Evolutionary conservation across 169 alveolate species (phyloP).

Genomic region (Plasmodium vinckei): DNA sequence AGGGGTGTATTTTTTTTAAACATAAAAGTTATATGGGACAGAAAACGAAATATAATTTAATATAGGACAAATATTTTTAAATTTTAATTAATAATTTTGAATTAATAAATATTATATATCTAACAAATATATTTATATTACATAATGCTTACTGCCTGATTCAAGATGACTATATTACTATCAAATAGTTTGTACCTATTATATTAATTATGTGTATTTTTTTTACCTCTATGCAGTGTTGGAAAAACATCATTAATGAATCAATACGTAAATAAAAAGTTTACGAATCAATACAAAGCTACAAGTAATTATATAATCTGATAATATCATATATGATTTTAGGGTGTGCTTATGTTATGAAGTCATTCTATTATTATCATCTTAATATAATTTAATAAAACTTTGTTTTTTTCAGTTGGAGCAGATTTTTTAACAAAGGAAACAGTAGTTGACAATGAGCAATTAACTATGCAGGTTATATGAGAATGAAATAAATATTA

Average conservation of each 20-base stretch:
- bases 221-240: slow-evolving; percentile 88
- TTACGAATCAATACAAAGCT: slow-evolving; percentile 97
- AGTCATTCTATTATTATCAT: background rate
- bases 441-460: slow-evolving; percentile 95
- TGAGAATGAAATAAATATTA: slow-evolving; percentile 2
- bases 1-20: too few species aligned
- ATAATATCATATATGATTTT: background rate
- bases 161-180: too few species aligned
- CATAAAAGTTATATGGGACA: too few species aligned
- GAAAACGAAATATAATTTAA: too few species aligned
- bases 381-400: slow-evolving; percentile 1
- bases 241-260: slow-evolving; percentile 99
- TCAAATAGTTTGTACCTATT: background rate
- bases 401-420: slow-evolving; percentile 90
- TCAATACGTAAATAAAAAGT: slow-evolving; percentile 96
- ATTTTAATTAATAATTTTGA: too few species aligned
- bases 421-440: slow-evolving; percentile 99
- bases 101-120: too few species aligned
- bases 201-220: background rate
- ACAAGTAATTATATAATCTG: slow-evolving; percentile 88
- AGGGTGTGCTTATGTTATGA: background rate
- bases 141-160: too few species aligned
- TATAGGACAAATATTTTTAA: too few species aligned
- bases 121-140: too few species aligned
- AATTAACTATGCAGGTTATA: slow-evolving; percentile 95